phyloP scores from a whole-genome alignment of 108 stramenopile species.

The Conticribra weissflogii region DNA sequence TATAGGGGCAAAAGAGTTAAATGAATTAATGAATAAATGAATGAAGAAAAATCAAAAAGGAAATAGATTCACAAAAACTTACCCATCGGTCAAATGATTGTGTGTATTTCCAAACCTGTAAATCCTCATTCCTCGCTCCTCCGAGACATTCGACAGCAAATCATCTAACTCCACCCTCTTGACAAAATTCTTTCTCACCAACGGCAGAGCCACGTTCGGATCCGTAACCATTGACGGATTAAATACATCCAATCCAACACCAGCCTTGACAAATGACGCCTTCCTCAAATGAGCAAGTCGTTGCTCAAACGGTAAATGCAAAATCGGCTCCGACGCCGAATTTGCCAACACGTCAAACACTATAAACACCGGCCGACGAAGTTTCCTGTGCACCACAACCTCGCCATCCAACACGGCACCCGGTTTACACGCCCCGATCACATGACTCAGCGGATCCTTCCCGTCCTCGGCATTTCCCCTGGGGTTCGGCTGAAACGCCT shows the following conservation, averaged over 20 bases:
- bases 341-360: slow-evolving; percentile 93
- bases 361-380: slow-evolving; percentile 86
- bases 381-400: slow-evolving; percentile 91
- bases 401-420: slow-evolving; percentile 96
- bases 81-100: slow-evolving; percentile 94
- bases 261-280: slow-evolving; percentile 70
- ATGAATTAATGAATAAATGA: not conserved
- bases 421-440: slow-evolving; percentile 63
- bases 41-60: slow-evolving; percentile 31
- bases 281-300: slow-evolving; percentile 76
- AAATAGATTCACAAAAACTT: slow-evolving; percentile 43
- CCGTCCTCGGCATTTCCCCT: too few relatives aligned
- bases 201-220: slow-evolving; percentile 66
- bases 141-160: slow-evolving; percentile 67
- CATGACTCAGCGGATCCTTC: slow-evolving; percentile 59
- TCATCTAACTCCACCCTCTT: slow-evolving; percentile 69
- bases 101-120: slow-evolving; percentile 75
- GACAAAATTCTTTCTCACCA: slow-evolving; percentile 92
- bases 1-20: not conserved
- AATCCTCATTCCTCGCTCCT: slow-evolving; percentile 80
- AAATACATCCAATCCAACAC: slow-evolving; percentile 69
- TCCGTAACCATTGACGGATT: slow-evolving; percentile 59
- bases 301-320: slow-evolving; percentile 85
- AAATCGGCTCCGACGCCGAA: slow-evolving; percentile 65
- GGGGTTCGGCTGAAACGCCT: slow-evolving; percentile 72